phyloP scores from a whole-genome alignment of 495 filamentous ascomycete species.

The Trichoderma asperelloides region DNA sequence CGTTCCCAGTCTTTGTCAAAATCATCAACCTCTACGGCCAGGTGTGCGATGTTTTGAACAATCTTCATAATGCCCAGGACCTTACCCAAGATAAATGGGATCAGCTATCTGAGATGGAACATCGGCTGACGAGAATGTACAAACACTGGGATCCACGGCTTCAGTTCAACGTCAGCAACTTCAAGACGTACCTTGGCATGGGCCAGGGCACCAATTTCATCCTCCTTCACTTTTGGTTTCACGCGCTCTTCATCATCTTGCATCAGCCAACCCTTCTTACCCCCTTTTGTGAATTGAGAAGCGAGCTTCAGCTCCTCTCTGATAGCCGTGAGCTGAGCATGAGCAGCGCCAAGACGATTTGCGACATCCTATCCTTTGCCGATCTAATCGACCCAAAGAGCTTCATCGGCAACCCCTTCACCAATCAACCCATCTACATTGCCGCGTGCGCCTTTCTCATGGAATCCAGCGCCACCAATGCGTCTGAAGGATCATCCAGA shows the following conservation, averaged over 20 bases:
- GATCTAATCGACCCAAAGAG: conserved; percentile 72
- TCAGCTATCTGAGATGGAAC: conserved; percentile 63
- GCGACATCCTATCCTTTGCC: conserved; percentile 71
- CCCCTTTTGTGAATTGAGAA: conserved; percentile 55
- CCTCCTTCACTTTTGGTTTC: conserved; percentile 86
- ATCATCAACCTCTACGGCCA: conserved; percentile 78
- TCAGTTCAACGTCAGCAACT: conserved; percentile 72
- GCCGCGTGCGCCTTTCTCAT: conserved; percentile 79
- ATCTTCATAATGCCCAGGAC: conserved; percentile 65
- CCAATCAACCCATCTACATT: conserved; percentile 83
- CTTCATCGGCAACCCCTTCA: conserved; percentile 79
- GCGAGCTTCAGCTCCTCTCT: conserved; percentile 57
- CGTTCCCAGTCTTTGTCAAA: conserved; percentile 68
- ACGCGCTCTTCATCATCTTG: conserved; percentile 73
- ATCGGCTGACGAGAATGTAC: conserved; percentile 69
- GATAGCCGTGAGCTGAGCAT: conserved; percentile 75
- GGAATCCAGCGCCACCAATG: conserved; percentile 56
- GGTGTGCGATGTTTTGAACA: conserved; percentile 75
- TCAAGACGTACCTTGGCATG: conserved; percentile 64
- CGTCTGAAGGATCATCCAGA: conserved; percentile 47
- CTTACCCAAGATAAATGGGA: conserved; percentile 62
- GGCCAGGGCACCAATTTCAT: conserved; percentile 78
- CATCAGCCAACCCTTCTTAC: conserved; percentile 75
- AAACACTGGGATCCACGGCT: conserved; percentile 61
- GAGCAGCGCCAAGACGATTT: conserved; percentile 83